Evolutionary conservation across 306 rosid genomes (phyloP), one percentile per base, ranked within the genome.

Genomic region (Castanea crenata): DNA sequence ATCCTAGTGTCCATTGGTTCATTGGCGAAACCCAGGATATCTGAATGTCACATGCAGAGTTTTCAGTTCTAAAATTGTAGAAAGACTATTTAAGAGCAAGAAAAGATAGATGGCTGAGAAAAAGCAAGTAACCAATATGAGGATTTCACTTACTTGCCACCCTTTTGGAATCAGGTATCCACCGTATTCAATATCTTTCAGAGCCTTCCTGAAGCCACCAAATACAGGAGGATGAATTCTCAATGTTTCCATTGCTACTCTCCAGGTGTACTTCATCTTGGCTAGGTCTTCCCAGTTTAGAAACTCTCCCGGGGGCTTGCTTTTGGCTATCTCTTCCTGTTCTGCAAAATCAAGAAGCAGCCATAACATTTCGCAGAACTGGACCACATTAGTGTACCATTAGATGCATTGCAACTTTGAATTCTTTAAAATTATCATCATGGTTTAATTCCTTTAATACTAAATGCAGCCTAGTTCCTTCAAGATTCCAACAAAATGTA

Each of bases 201-300:
- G 3, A 10, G 93, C 91, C 65, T 64, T 85, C 71, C 91, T 84
- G 81, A 92, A 88, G 75, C 86, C 75, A 73, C 92, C 92, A 74
- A 88, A 90, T 27, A 90, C 2, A 3, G 94, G 98, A 84, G 97
- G 92, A 83, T 84, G 21, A 41, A 86, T 38, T 58, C 97, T 88
- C 46, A 94, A 78, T 54, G 91, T 92, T 80, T 94, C 97, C 86
- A 73, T 34, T 75, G 92, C 96, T 64, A 90, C 94, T 85, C 82
- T 85, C 94, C 98, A 92, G 25, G 97, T 90, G 90, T 86, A 88
- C 89, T 89, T 94, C 98, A 92, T 94, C 86, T 90, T 86, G 71
- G 86, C 70, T 71, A 92, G 86, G 86, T 94, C 97, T 85, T 89
- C 89, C 96, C 96, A 94, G 0, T 87, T 90, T 51, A 94, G 84